Conservation (phyloP, 306 rosid species). For the Trichosanthes cucumerina region DNA sequence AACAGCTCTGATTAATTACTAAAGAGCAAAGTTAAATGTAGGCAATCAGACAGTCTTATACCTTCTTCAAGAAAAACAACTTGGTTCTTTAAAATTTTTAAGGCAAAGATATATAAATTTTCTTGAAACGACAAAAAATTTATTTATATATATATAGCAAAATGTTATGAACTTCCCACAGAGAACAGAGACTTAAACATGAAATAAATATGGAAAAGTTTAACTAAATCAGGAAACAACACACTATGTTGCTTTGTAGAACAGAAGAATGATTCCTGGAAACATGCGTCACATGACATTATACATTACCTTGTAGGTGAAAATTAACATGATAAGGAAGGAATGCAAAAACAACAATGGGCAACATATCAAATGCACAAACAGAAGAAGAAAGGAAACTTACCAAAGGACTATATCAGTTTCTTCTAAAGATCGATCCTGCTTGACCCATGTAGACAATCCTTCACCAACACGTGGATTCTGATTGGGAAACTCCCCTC, state of each 20-base stretch:
- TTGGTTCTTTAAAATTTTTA: background rate
- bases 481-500: conserved; percentile 86
- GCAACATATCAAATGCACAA: background rate
- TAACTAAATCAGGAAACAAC: background rate
- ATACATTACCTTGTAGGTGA: background rate
- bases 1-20: background rate
- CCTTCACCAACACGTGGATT: conserved; percentile 80
- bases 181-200: background rate
- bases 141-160: background rate
- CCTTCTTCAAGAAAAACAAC: background rate
- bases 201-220: background rate
- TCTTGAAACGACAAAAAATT: background rate
- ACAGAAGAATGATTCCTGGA: background rate
- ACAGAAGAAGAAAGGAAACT: conserved; percentile 11
- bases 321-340: background rate
- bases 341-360: background rate
- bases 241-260: background rate
- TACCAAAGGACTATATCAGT: conserved; percentile 64
- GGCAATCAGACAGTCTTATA: background rate
- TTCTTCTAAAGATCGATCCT: conserved; percentile 63
- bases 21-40: background rate
- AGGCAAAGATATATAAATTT: background rate
- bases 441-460: conserved; percentile 67
- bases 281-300: background rate
- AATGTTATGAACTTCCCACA: background rate